Evolutionary conservation across 2,329 filamentous ascomycete species (phyloP).

Genomic region (Monosporascus sp.): DNA sequence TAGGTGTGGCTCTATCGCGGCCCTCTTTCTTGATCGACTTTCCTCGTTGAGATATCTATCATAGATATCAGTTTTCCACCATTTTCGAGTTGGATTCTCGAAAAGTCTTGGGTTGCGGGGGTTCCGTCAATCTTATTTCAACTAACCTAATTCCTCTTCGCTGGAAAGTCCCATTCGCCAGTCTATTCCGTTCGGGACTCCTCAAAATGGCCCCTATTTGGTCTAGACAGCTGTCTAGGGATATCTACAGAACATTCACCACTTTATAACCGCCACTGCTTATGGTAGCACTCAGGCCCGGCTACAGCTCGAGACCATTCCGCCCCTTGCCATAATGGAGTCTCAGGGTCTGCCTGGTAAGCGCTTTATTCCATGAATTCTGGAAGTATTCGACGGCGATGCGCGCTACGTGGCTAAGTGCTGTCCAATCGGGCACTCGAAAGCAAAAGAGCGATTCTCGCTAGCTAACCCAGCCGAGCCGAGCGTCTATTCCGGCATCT

Average conservation of each 20-base stretch:
- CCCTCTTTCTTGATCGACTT: too few species aligned
- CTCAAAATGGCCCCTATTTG: slow-evolving; percentile 7
- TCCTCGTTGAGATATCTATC: too few species aligned
- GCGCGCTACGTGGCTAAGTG: background rate
- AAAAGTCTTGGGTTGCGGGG: too few species aligned
- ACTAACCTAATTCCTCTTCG: too few species aligned
- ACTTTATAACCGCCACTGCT: background rate
- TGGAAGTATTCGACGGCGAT: slow-evolving; percentile 1
- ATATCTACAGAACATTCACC: slow-evolving; percentile 4
- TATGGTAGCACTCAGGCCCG: slow-evolving; percentile 3
- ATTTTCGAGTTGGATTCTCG: too few species aligned
- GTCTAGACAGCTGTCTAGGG: slow-evolving; percentile 10
- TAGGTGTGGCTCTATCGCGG: too few species aligned
- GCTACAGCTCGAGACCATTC: slow-evolving; percentile 2
- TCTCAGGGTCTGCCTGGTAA: slow-evolving; percentile 4
- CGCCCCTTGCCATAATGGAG: slow-evolving; percentile 9
- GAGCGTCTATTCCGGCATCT: slow-evolving; percentile 1
- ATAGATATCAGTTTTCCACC: too few species aligned
- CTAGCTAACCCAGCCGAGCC: slow-evolving; percentile 1
- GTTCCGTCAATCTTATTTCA: too few species aligned
- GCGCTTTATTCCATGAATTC: background rate
- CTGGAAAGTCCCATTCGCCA: too few species aligned
- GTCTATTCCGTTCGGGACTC: too few species aligned
- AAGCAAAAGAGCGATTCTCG: slow-evolving; percentile 1
- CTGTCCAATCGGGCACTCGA: slow-evolving; percentile 2